These are phyloP conservation scores for Coemansia sp. DNA, from an alignment of 192 early-diverging fungal genomes.

Conservation along the genomic window DNA sequence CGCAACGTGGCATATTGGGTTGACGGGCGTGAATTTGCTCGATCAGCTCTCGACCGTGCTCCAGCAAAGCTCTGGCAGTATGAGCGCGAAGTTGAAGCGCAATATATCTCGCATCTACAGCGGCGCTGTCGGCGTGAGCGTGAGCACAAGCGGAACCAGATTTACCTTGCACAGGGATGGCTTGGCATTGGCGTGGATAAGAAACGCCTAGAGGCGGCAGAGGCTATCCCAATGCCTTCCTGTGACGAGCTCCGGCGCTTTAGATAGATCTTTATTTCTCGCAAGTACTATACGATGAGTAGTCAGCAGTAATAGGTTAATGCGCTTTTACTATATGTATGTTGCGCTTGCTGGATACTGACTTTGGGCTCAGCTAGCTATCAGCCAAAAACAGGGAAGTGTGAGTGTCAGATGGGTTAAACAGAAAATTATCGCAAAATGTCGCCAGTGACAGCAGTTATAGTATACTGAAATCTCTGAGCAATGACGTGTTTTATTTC, in stretches of 20 bases:
- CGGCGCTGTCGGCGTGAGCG: constrained; percentile 65
- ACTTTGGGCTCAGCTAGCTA: too few species aligned
- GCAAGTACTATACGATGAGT: not conserved
- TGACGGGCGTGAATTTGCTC: constrained; percentile 58
- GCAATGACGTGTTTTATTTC: not conserved
- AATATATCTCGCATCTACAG: constrained; percentile 68
- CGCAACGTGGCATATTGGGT: constrained; percentile 79
- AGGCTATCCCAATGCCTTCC: constrained; percentile 60
- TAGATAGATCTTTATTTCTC: constrained; percentile 27
- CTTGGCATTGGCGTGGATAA: constrained; percentile 64
- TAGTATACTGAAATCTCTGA: too few species aligned
- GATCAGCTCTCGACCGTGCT: constrained; percentile 26
- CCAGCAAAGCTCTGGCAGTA: constrained; percentile 60
- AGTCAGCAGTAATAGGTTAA: not conserved
- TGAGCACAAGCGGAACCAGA: constrained; percentile 55
- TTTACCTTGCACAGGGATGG: constrained; percentile 68
- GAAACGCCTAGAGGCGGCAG: constrained; percentile 63
- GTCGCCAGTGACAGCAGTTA: too few species aligned
- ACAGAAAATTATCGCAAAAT: too few species aligned
- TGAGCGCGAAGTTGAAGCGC: constrained; percentile 71
- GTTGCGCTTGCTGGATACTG: too few species aligned
- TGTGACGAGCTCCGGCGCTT: constrained; percentile 72
- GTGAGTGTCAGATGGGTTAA: too few species aligned
- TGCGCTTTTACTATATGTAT: too few species aligned
- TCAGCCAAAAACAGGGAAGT: too few species aligned